Percentiles rank a stretch among this genome's conserved stretches.
Conservation (phyloP, 2,329 filamentous ascomycete species). For the Fusarium buxicola region DNA sequence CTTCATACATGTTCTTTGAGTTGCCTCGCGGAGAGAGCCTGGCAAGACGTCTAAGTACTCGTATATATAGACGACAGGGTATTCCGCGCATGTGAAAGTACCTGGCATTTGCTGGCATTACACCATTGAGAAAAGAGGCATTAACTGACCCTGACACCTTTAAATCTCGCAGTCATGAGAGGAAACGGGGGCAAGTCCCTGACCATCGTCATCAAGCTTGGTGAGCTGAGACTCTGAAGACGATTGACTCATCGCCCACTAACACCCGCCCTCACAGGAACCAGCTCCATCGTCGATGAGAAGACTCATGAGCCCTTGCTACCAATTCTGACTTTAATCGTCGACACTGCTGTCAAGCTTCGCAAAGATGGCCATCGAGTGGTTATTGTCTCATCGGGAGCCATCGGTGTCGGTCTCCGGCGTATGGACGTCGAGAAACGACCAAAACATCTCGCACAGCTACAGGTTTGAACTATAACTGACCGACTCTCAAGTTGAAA, state of each 20-base stretch:
- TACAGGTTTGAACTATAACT: constrained; percentile 69
- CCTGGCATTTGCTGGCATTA: constrained; percentile 8
- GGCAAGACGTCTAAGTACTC: constrained; percentile 29
- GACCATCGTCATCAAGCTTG: constrained; percentile 85
- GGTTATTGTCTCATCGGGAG: constrained; percentile 95
- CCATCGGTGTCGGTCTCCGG: constrained; percentile 91
- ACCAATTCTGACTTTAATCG: constrained; percentile 90
- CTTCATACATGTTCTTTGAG: constrained; percentile 27
- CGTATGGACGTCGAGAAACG: constrained; percentile 89
- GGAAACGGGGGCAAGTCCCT: constrained; percentile 57
- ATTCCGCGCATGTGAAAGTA: constrained; percentile 24
- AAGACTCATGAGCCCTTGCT: constrained; percentile 93
- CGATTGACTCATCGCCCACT: constrained; percentile 29
- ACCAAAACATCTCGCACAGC: constrained; percentile 88
- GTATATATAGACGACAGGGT: constrained; percentile 7
- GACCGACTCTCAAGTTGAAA: constrained; percentile 2
- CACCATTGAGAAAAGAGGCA: constrained; percentile 20
- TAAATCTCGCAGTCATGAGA: constrained; percentile 68
- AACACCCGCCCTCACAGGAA: constrained; percentile 69
- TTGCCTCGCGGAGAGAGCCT: constrained; percentile 20
- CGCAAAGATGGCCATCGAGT: constrained; percentile 93
- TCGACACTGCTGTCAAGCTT: constrained; percentile 90
- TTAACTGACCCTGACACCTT: constrained; percentile 64
- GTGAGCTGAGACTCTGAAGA: constrained; percentile 60
- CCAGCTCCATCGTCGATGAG: constrained; percentile 98